Conservation (phyloP, 352 stramenopile genomes). For the Pythium aristosporum region DNA sequence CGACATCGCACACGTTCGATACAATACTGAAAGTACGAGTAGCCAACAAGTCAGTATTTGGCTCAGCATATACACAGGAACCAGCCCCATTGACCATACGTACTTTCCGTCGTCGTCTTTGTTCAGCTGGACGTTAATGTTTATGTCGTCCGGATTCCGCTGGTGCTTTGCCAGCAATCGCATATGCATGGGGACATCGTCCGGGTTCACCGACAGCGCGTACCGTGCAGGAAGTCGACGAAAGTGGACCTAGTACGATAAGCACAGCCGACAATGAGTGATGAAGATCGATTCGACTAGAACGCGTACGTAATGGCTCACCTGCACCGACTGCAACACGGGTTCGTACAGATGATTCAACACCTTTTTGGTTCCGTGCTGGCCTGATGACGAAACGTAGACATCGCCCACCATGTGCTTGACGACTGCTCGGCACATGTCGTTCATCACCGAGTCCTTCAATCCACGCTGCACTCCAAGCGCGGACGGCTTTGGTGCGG, state of each 20-base stretch:
- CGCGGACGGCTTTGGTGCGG: slow-evolving; percentile 70
- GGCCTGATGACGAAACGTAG: slow-evolving; percentile 71
- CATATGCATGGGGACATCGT: slow-evolving; percentile 89
- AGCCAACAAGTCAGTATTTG: not conserved
- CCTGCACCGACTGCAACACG: slow-evolving; percentile 74
- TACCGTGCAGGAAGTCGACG: slow-evolving; percentile 78
- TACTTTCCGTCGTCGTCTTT: slow-evolving; percentile 88
- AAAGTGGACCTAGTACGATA: slow-evolving; percentile 59
- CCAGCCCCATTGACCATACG: slow-evolving; percentile 7
- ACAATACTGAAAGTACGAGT: slow-evolving; percentile 44
- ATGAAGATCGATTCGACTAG: not conserved
- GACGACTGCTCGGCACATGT: slow-evolving; percentile 84
- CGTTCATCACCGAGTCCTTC: slow-evolving; percentile 86
- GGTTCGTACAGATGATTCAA: slow-evolving; percentile 86
- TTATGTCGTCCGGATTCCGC: slow-evolving; percentile 76
- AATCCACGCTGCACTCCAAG: slow-evolving; percentile 78
- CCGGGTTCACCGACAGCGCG: slow-evolving; percentile 79
- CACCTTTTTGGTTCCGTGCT: slow-evolving; percentile 71
- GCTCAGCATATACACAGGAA: not conserved
- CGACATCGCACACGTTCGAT: slow-evolving; percentile 77
- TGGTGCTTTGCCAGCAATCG: slow-evolving; percentile 79
- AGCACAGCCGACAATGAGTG: not conserved
- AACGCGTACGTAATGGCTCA: not conserved
- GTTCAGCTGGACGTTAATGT: slow-evolving; percentile 79
- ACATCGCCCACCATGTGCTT: slow-evolving; percentile 90